Evolutionary conservation across 2,329 filamentous ascomycete genomes (phyloP).

Genomic region (Cladophialophora carrionii): DNA sequence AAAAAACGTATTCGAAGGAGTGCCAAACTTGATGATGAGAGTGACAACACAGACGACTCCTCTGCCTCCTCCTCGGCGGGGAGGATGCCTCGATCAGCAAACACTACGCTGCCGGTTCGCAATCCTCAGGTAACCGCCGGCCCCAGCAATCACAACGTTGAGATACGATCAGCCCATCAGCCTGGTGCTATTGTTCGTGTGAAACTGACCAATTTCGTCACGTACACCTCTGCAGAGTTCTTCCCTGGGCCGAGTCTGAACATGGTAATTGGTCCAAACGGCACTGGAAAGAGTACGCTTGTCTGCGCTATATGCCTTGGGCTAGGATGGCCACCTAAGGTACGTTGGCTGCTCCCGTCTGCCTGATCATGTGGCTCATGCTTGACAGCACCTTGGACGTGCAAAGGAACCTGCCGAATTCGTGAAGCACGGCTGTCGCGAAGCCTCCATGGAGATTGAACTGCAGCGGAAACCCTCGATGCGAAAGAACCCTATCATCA

Average conservation of each 20-base stretch:
- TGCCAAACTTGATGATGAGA: slow-evolving; percentile 26
- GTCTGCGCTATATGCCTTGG: slow-evolving; percentile 96
- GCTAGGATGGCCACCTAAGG: slow-evolving; percentile 75
- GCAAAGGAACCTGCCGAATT: slow-evolving; percentile 85
- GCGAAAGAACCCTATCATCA: slow-evolving; percentile 70
- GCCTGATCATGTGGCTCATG: slow-evolving; percentile 14
- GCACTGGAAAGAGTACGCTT: slow-evolving; percentile 94
- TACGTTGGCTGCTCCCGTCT: slow-evolving; percentile 40
- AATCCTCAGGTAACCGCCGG: slow-evolving; percentile 3
- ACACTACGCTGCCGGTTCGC: not conserved
- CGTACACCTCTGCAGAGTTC: slow-evolving; percentile 90
- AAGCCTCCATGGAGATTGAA: slow-evolving; percentile 87
- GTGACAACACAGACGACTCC: slow-evolving; percentile 17
- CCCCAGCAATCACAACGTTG: not conserved
- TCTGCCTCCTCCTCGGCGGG: slow-evolving; percentile 2
- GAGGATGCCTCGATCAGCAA: not conserved
- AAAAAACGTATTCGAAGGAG: slow-evolving; percentile 36
- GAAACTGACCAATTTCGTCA: slow-evolving; percentile 85
- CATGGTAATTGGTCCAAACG: slow-evolving; percentile 99
- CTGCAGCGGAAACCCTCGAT: slow-evolving; percentile 60
- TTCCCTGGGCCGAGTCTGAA: slow-evolving; percentile 89
- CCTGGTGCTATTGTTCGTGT: slow-evolving; percentile 89
- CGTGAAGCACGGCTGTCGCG: slow-evolving; percentile 82
- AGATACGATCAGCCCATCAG: slow-evolving; percentile 47
- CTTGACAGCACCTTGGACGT: slow-evolving; percentile 71